Evolutionary conservation across 352 stramenopile genomes (phyloP), one percentile per base, ranked within the genome.

Genomic region (Phytophthora hybrid): DNA sequence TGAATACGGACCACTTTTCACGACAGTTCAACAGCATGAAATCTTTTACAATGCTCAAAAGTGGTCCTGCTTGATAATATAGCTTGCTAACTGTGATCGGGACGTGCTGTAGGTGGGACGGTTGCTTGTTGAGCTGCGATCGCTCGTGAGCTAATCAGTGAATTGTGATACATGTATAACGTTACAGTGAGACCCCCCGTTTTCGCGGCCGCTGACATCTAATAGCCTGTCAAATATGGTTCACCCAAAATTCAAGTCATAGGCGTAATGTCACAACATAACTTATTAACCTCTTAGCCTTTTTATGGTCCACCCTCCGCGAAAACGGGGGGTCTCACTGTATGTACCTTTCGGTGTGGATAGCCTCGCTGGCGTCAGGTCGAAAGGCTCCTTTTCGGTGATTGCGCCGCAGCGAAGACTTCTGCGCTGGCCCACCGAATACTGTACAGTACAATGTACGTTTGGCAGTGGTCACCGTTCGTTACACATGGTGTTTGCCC

Each of bases 281-380:
- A n/a, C n/a, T n/a, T n/a, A n/a, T n/a, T n/a, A n/a, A n/a, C n/a
- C n/a, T n/a, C n/a, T n/a, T n/a, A n/a, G n/a, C n/a, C n/a, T n/a
- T n/a, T n/a, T n/a, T n/a, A n/a, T n/a, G n/a, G n/a, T n/a, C n/a
- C n/a, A n/a, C n/a, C n/a, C n/a, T n/a, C n/a, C n/a, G n/a, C n/a
- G n/a, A n/a, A n/a, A n/a, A n/a, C n/a, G n/a, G n/a, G n/a, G n/a
- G n/a, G n/a, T n/a, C n/a, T n/a, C n/a, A n/a, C n/a, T 26, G 23
- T 3, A 26, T 26, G 23, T 26, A 26, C 60, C 39, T 70, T 70
- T 76, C 69, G 69, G 34, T 49, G 63, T 77, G 69, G 70, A 77
- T 73, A 77, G 70, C 63, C 63, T 69, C 63, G 46, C 52, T 76
- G 18, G 64, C 69, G 69, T 76, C 69, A 64, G 70, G 37, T 77